These are phyloP conservation scores for Nannochloropsis oceanica DNA, from an alignment of 108 stramenopile species.

Conservation along the genomic window DNA sequence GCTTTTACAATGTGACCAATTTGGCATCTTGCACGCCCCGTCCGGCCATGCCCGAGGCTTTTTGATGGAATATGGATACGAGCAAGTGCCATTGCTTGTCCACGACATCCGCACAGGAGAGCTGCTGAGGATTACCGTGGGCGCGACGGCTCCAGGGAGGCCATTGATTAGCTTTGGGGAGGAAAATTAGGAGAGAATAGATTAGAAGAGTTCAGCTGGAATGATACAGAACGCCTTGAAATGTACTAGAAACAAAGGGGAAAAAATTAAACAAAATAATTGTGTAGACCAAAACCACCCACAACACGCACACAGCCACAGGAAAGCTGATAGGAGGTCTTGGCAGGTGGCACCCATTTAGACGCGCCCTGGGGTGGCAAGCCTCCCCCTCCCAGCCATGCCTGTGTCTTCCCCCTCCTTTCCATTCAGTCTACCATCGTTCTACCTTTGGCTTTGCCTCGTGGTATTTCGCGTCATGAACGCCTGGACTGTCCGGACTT, in stretches of 20 bases:
- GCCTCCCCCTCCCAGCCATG: too few species aligned
- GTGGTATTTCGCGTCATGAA: background rate
- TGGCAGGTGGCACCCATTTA: too few species aligned
- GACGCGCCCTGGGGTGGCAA: too few species aligned
- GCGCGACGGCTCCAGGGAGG: background rate
- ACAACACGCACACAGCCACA: too few species aligned
- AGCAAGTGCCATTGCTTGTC: background rate
- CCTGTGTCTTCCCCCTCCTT: too few species aligned
- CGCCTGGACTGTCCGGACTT: background rate
- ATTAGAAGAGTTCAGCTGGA: background rate
- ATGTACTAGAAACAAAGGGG: background rate
- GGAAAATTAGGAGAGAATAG: background rate
- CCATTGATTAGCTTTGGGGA: background rate
- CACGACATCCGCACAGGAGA: background rate
- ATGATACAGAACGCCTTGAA: background rate
- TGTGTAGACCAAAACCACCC: background rate
- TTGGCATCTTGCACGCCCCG: background rate
- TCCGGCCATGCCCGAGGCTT: background rate
- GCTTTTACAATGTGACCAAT: background rate
- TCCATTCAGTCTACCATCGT: background rate
- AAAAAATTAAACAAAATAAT: background rate
- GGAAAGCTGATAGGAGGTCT: too few species aligned
- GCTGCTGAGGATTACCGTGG: background rate
- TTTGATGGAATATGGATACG: background rate
- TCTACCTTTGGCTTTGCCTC: background rate